These are phyloP conservation scores for Trypanosomatidae sp. DNA, from an alignment of 208 protist genomes.

Conservation along the genomic window DNA sequence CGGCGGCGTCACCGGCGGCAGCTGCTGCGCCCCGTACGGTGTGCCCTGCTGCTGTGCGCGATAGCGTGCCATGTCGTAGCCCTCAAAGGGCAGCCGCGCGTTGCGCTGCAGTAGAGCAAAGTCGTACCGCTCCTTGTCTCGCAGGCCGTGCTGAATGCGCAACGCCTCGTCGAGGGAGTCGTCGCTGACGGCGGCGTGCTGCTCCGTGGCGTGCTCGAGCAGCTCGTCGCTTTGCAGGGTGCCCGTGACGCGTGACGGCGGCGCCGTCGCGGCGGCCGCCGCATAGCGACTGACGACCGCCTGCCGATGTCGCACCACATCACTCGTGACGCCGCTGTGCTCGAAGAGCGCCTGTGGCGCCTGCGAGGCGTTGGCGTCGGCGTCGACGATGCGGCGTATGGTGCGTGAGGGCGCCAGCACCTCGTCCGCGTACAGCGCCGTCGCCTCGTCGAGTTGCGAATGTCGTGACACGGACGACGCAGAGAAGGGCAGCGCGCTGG, in stretches of 20 bases:
- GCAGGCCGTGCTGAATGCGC: conserved; percentile 50
- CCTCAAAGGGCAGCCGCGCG: conserved; percentile 41
- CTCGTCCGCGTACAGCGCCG: conserved; percentile 9
- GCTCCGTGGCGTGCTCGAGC: conserved; percentile 3
- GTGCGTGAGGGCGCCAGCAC: conserved; percentile 11
- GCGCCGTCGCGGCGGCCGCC: conserved; percentile 1
- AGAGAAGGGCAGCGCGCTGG: too few species aligned
- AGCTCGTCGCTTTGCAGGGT: conserved; percentile 11
- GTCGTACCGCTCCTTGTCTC: conserved; percentile 74
- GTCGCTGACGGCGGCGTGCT: conserved; percentile 9
- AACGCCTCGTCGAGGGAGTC: conserved; percentile 45
- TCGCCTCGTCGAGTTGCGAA: conserved; percentile 8
- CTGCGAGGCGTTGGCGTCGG: conserved; percentile 3
- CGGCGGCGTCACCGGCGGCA: conserved; percentile 24
- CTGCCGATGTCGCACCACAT: conserved; percentile 26
- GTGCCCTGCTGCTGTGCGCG: conserved; percentile 59
- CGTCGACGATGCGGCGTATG: conserved; percentile 11
- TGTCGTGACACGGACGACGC: conserved; percentile 18
- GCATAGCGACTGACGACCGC: conserved; percentile 33
- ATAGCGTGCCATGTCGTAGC: conserved; percentile 81
- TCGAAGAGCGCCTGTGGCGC: conserved; percentile 32
- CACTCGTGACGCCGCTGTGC: conserved; percentile 30
- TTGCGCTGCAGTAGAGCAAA: conserved; percentile 65
- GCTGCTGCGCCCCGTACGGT: conserved; percentile 46
- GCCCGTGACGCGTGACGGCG: neutral